Evolutionary conservation across 768 basidiomycete species (phyloP), one percentile per base, ranked within the genome.

Genomic region (Naganishia onofrii): DNA sequence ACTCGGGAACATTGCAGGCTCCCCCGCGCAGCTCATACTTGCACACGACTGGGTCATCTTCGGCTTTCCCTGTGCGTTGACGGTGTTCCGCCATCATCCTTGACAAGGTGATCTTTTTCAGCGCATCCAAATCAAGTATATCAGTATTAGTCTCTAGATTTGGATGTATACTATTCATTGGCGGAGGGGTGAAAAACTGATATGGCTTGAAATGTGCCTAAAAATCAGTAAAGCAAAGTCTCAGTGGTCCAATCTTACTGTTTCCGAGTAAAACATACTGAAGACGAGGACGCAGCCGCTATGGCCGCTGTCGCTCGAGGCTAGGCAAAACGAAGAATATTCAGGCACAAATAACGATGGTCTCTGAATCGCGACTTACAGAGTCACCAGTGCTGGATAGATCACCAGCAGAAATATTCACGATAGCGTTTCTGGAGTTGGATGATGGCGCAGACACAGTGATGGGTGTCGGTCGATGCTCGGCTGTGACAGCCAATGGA

Each of bases 121-220:
- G 26, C 29, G 26, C 26, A 4, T 63, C 60, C 60, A 46, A 63
- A 63, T 63, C 60, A 63, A 63, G 60, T 36, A 63, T 36, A 42
- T 63, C 60, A 63, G 60, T 63, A 63, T 28, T 12, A 63, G 26
- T 63, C 12, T 46, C n/a, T 26, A 42, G 19, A 63, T 63, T 63
- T 26, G 60, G 42, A 7, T n/a, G 60, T 21, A 23, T 63, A 29
- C 38, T 26, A 13, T 38, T 4, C 2, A 13, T 28, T 8, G 60
- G 48, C n/a, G 23, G 38, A 63, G 36, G 60, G 10, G 60, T 44
- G 26, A 63, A 63, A n/a, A 63, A 63, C 5, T 63, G 60, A 63
- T 63, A 63, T 42, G 60, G 60, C 38, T 63, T 63, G 60, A 63
- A 63, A 28, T 63, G 60, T 63, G 60, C 36, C 60, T 63, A 29